These are phyloP conservation scores for Didymella pomorum DNA, from an alignment of 2,329 filamentous ascomycete species.

Conservation along the genomic window DNA sequence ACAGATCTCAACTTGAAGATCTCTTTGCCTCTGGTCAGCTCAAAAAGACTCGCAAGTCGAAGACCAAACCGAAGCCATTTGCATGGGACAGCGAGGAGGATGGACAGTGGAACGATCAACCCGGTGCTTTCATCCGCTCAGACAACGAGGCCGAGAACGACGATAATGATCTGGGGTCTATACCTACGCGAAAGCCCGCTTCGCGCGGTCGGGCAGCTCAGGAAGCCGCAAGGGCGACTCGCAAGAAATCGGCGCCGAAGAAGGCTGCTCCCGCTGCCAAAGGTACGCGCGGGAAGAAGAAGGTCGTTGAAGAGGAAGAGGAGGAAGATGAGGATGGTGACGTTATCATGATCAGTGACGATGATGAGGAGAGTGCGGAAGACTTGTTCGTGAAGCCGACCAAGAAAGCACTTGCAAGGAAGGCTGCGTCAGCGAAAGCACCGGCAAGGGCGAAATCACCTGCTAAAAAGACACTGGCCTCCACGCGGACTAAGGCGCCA, in stretches of 20 bases:
- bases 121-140: slow-evolving; percentile 67
- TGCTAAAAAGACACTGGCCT: slow-evolving; percentile 22
- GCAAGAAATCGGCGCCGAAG: slow-evolving; percentile 39
- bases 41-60: slow-evolving; percentile 63
- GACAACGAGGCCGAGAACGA: slow-evolving; percentile 59
- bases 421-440: slow-evolving; percentile 30
- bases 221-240: slow-evolving; percentile 52
- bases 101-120: slow-evolving; percentile 83
- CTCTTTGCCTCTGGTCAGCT: slow-evolving; percentile 72
- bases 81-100: slow-evolving; percentile 91
- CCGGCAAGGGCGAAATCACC: slow-evolving; percentile 21
- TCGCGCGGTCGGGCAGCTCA: slow-evolving; percentile 54
- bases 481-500: slow-evolving; percentile 31
- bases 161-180: slow-evolving; percentile 43
- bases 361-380: slow-evolving; percentile 58
- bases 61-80: slow-evolving; percentile 77
- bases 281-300: slow-evolving; percentile 52
- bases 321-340: slow-evolving; percentile 51
- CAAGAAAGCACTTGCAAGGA: slow-evolving; percentile 43
- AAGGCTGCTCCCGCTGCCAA: slow-evolving; percentile 46
- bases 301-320: slow-evolving; percentile 54
- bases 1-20: slow-evolving; percentile 74
- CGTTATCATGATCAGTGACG: slow-evolving; percentile 56
- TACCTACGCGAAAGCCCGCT: slow-evolving; percentile 50
- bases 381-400: slow-evolving; percentile 53